phyloP scores from a whole-genome alignment of 768 basidiomycete genomes.

The Panus rudis region DNA sequence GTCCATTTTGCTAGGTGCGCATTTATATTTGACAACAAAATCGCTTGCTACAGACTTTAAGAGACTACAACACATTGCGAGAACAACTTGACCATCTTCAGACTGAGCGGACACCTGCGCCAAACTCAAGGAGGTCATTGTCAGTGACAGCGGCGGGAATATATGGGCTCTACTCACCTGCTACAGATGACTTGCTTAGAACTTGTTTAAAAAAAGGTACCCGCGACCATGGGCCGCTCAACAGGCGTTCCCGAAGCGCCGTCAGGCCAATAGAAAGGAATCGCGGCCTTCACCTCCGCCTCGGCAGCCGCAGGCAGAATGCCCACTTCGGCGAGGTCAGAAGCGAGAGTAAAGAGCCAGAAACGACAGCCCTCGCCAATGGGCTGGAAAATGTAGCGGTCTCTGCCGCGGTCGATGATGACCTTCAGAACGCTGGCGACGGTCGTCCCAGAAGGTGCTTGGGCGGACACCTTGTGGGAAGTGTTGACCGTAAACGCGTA shows the following conservation, averaged over 20 bases:
- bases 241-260: background rate
- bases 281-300: background rate
- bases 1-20: too few relatives aligned
- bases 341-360: background rate
- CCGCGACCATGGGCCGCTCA: slow-evolving; percentile 6
- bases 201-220: slow-evolving; percentile 14
- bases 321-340: background rate
- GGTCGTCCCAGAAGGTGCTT: background rate
- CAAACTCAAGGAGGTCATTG: too few relatives aligned
- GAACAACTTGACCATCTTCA: too few relatives aligned
- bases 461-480: background rate
- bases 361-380: background rate
- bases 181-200: too few relatives aligned
- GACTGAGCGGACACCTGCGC: too few relatives aligned
- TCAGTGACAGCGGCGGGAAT: too few relatives aligned
- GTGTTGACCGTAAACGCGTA: background rate
- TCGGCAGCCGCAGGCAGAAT: background rate
- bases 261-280: background rate
- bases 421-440: background rate
- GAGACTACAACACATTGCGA: too few relatives aligned
- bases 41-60: too few relatives aligned
- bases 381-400: background rate
- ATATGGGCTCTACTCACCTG: too few relatives aligned
- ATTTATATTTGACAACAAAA: too few relatives aligned
- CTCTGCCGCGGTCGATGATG: background rate